Evolutionary conservation across 2,329 filamentous ascomycete genomes (phyloP).

Genomic region (Alternaria arbusti): DNA sequence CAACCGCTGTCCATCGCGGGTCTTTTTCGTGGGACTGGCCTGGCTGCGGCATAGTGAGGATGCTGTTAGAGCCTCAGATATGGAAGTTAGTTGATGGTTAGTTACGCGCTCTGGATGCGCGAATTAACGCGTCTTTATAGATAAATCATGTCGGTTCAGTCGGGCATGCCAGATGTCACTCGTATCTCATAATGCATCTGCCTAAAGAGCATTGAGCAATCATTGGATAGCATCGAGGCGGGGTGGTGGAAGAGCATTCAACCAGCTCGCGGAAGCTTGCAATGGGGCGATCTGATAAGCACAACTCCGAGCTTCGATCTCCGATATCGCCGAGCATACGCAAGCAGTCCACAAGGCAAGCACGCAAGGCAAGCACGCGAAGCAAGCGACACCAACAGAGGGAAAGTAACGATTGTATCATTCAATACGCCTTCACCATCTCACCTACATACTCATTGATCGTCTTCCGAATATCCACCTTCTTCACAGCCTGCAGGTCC

Average conservation of each 20-base stretch:
- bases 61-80: background rate
- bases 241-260: slow-evolving; percentile 9
- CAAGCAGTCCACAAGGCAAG: background rate
- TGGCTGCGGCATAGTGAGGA: background rate
- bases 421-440: background rate
- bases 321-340: slow-evolving; percentile 16
- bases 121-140: slow-evolving; percentile 8
- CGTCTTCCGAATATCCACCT: background rate
- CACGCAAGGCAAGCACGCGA: background rate
- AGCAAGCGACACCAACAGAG: background rate
- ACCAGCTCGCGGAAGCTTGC: background rate
- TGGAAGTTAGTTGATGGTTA: background rate
- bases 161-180: background rate
- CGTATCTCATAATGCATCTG: background rate
- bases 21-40: slow-evolving; percentile 37
- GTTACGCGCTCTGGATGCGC: background rate
- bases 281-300: background rate
- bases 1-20: slow-evolving; percentile 49
- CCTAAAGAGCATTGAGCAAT: background rate
- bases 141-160: background rate
- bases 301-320: slow-evolving; percentile 12
- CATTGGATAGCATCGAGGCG: background rate
- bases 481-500: background rate
- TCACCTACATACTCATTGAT: background rate
- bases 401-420: background rate